phyloP scores from a whole-genome alignment of 192 early-diverging fungal genomes.

The Coemansia sp. region DNA sequence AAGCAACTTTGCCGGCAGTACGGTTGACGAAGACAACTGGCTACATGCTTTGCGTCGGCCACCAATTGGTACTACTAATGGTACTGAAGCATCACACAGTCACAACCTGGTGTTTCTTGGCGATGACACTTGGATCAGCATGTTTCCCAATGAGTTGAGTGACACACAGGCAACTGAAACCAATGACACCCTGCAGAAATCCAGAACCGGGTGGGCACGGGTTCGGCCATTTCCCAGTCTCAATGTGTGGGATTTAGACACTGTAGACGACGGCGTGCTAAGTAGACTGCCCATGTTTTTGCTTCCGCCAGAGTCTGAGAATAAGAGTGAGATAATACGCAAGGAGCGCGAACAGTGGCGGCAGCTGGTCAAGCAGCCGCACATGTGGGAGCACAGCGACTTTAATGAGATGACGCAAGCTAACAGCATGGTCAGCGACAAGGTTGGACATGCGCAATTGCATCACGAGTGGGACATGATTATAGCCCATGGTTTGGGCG shows the following conservation, averaged over 20 bases:
- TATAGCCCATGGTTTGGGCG: conserved; percentile 91
- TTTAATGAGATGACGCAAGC: conserved; percentile 4
- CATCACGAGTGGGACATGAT: conserved; percentile 68
- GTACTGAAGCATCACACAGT: conserved; percentile 3
- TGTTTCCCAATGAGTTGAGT: conserved; percentile 72
- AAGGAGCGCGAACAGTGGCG: conserved; percentile 26
- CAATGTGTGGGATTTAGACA: conserved; percentile 87
- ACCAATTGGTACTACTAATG: conserved; percentile 7
- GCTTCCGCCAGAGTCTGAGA: conserved; percentile 12
- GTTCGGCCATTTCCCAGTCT: conserved; percentile 68
- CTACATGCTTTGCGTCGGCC: conserved; percentile 56
- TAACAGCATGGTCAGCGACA: conserved; percentile 25
- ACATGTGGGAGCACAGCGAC: conserved; percentile 34
- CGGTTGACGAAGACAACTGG: conserved; percentile 78
- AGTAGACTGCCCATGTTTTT: conserved; percentile 56
- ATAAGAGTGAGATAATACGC: conserved; percentile 3
- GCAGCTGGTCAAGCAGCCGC: conserved; percentile 29
- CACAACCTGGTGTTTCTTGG: conserved; percentile 77
- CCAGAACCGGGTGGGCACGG: conserved; percentile 52
- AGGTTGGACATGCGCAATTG: conserved; percentile 22
- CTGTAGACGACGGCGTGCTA: conserved; percentile 85
- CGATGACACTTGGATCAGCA: conserved; percentile 91
- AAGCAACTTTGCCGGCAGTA: conserved; percentile 76
- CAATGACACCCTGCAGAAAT: conserved; percentile 10
- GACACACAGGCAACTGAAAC: conserved; percentile 21